Evolutionary conservation across 176 grass and related monocot genomes (phyloP), one percentile per base, ranked within the genome.

Genomic region (Poa pratensis): DNA sequence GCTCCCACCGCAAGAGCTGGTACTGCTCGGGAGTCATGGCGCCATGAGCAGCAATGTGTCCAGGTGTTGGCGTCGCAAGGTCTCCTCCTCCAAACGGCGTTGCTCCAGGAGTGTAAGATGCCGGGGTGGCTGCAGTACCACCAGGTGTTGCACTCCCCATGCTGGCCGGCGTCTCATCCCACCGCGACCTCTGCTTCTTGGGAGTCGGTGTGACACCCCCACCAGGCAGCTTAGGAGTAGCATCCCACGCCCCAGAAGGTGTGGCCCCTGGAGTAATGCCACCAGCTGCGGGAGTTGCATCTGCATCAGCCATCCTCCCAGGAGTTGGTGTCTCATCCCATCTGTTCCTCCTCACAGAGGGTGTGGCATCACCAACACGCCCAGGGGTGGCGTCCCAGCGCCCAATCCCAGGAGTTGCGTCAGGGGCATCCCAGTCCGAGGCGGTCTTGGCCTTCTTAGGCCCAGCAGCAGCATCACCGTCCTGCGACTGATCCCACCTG

Each of bases 281-380:
- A 35, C 93, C 93, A 69, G 91, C 90, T 42, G 88, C 85, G 15
- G 96, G 96, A 6, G 96, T 98, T 24, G 93, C 96, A 76, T 99
- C 96, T 0, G 96, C 88, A 87, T 99, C 96, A 22, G 86, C 91
- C 81, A 96, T 78, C 78, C 96, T 89, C n/a, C 96, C 96, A 14
- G 91, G 91, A 27, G 96, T 96, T 7, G 96, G 96, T 1, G 96
- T 99, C 84, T 99, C 96, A 86, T 99, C 96, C 96, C 96, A 99
- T 32, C 96, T 84, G 83, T 99, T 96, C 58, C 96, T 91, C 18
- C 96, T 83, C 34, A 96, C 65, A 0, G 91, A 99, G 0, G 93
- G 96, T 0, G 91, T 99, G 0, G 96, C 91, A 69, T 94, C 96
- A 26, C 94, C 93, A 59, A 89, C 89, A 66, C 90, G 93, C 9